Percentiles rank a stretch among this genome's conserved stretches.
phyloP scores from a whole-genome alignment of 2,329 filamentous ascomycete genomes.

The Corinectria fuckeliana region DNA sequence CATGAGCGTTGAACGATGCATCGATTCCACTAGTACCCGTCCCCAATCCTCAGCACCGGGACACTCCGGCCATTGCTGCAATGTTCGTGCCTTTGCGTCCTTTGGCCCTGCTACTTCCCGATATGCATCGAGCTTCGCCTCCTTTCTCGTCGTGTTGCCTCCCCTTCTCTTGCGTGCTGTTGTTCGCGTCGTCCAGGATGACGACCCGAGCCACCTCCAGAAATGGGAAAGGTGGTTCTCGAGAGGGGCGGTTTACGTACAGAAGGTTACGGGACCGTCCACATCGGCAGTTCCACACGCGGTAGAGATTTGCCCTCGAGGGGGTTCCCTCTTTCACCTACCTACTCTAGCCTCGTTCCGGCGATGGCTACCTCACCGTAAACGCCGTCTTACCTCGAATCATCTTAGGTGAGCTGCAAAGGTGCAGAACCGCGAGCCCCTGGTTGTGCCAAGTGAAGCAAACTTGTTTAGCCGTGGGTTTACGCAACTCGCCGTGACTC shows the following conservation, averaged over 20 bases:
- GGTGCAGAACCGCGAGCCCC: not conserved
- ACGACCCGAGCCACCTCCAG: constrained; percentile 12
- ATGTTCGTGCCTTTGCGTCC: not conserved
- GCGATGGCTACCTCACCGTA: not conserved
- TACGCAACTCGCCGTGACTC: not conserved
- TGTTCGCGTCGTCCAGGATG: not conserved
- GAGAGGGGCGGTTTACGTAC: constrained; percentile 19
- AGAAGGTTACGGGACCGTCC: constrained; percentile 14
- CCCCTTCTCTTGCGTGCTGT: not conserved
- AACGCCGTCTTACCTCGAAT: not conserved
- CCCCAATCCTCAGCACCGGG: not conserved
- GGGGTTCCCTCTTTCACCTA: not conserved
- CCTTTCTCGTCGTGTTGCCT: not conserved
- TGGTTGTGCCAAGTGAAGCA: not conserved
- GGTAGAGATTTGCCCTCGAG: constrained; percentile 7
- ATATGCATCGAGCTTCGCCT: not conserved
- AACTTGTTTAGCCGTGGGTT: not conserved
- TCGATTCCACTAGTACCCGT: not conserved
- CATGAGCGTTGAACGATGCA: not conserved
- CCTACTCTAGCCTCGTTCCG: not conserved
- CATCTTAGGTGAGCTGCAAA: not conserved
- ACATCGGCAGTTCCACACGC: constrained; percentile 14
- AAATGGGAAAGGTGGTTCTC: constrained; percentile 7
- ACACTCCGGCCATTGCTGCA: not conserved
- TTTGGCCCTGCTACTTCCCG: not conserved